phyloP scores from a whole-genome alignment of 2,329 filamentous ascomycete species.

The Diplodia intermedia region DNA sequence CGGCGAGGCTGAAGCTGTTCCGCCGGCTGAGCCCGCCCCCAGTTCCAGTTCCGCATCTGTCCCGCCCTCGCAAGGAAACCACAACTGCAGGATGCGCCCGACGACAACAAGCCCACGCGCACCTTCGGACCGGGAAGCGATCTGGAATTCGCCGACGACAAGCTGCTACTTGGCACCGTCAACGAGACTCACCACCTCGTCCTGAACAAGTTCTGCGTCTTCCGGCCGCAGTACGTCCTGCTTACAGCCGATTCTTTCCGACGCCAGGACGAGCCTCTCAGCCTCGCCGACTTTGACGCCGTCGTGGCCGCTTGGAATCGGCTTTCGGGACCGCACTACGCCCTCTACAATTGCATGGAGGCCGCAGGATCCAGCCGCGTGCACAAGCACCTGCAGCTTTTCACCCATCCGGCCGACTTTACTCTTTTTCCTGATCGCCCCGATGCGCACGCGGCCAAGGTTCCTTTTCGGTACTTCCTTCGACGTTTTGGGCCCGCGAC shows the following conservation, averaged over 20 bases:
- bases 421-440: slow-evolving; percentile 40
- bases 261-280: slow-evolving; percentile 55
- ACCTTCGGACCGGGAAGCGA: slow-evolving; percentile 46
- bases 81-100: slow-evolving; percentile 38
- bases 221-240: slow-evolving; percentile 57
- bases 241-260: slow-evolving; percentile 56
- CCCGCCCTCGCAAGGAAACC: slow-evolving; percentile 43
- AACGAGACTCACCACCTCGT: slow-evolving; percentile 55
- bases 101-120: slow-evolving; percentile 36
- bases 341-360: slow-evolving; percentile 58
- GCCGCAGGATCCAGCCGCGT: slow-evolving; percentile 55
- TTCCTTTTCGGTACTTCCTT: slow-evolving; percentile 50
- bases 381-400: slow-evolving; percentile 59
- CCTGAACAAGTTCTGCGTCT: slow-evolving; percentile 59
- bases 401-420: slow-evolving; percentile 44
- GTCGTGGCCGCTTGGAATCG: slow-evolving; percentile 42
- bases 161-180: slow-evolving; percentile 52
- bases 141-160: slow-evolving; percentile 54
- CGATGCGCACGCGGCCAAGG: slow-evolving; percentile 34
- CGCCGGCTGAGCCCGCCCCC: background rate
- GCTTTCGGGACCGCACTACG: slow-evolving; percentile 36
- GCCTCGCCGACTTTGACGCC: slow-evolving; percentile 51
- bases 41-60: slow-evolving; percentile 47
- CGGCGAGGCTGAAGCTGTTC: background rate
- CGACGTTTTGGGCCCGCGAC: slow-evolving; percentile 29